phyloP scores from a whole-genome alignment of 2,329 filamentous ascomycete species.

The Mollisiaceae sp. region DNA sequence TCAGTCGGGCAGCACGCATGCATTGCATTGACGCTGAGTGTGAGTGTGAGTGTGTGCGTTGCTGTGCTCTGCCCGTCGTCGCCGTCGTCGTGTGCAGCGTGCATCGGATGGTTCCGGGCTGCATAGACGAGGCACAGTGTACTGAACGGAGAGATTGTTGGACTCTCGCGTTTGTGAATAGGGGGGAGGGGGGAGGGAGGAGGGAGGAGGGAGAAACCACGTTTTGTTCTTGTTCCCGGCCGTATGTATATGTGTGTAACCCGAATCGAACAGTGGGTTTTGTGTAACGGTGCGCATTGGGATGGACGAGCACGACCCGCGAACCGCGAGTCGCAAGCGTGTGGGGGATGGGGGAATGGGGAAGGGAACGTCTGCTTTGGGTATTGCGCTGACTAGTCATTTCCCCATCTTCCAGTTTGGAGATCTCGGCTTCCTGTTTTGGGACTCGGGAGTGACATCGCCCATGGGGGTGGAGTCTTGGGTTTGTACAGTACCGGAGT shows the following conservation, averaged over 20 bases:
- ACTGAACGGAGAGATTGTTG: neutral
- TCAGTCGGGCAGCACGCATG: neutral
- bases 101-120: conserved; percentile 5
- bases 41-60: too few relatives aligned
- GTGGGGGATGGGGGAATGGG: neutral
- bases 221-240: too few relatives aligned
- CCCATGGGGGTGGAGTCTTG: neutral
- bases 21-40: neutral
- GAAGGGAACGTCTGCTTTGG: neutral
- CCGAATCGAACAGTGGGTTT: too few relatives aligned
- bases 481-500: too few relatives aligned
- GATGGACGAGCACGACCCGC: too few relatives aligned
- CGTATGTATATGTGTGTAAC: too few relatives aligned
- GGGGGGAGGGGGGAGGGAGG: neutral
- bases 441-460: neutral
- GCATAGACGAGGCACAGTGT: neutral
- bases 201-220: too few relatives aligned
- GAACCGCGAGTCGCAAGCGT: too few relatives aligned
- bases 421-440: conserved; percentile 5
- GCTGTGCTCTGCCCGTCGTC: neutral
- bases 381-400: neutral
- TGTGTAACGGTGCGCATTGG: neutral
- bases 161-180: neutral
- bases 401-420: neutral
- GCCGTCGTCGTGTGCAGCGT: too few relatives aligned